A percentile compares a stretch with the other conserved stretches of the same genome.
Evolutionary conservation across 257 asterid species (phyloP).

Genomic region (Cruciata laevipes): DNA sequence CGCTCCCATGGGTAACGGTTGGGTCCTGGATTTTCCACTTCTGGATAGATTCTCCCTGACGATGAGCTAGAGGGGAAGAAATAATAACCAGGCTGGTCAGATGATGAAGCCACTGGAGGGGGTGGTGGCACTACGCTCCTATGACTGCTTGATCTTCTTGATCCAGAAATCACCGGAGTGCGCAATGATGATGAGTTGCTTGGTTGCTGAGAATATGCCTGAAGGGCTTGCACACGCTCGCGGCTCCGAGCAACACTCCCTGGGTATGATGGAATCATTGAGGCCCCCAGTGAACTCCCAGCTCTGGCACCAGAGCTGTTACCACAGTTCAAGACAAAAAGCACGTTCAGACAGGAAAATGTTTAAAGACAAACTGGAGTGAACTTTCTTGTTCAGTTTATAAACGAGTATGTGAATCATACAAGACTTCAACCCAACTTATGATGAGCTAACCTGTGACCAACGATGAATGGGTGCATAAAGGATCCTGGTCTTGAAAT

Average conservation of each 20-base stretch:
- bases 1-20: constrained; percentile 54
- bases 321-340: background rate
- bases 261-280: constrained; percentile 57
- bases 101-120: constrained; percentile 53
- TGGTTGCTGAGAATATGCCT: constrained; percentile 67
- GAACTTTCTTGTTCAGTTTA: background rate
- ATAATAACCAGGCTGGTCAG: constrained; percentile 54
- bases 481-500: constrained; percentile 60
- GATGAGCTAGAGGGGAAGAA: constrained; percentile 46
- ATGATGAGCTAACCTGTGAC: constrained; percentile 49
- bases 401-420: background rate
- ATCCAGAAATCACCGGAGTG: constrained; percentile 31
- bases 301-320: constrained; percentile 64
- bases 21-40: constrained; percentile 41
- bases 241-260: constrained; percentile 52
- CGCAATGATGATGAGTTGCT: constrained; percentile 39
- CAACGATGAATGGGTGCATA: constrained; percentile 58
- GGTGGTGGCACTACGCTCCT: constrained; percentile 34
- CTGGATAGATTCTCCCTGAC: constrained; percentile 53
- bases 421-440: background rate
- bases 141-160: constrained; percentile 49
- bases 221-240: constrained; percentile 63
- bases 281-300: constrained; percentile 57
- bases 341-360: background rate
- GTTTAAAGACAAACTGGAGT: background rate